Evolutionary conservation across 805 yeast species (phyloP).

Genomic region (Starmerella khaoyaiensis): DNA sequence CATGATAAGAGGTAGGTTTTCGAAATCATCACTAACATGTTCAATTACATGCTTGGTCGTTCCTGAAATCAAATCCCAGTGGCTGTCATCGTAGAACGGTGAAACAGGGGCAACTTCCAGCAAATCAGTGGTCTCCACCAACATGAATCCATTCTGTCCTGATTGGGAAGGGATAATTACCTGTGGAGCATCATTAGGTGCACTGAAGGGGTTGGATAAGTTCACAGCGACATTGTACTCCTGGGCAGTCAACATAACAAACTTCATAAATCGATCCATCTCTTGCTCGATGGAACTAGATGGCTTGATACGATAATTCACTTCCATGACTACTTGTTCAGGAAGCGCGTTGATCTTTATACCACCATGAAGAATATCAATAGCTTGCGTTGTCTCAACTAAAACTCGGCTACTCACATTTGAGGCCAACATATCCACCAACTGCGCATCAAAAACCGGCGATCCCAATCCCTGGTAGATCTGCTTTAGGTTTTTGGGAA

Average conservation of each 20-base stretch:
- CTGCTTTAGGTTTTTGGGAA: background rate
- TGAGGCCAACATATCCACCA: slow-evolving; percentile 14
- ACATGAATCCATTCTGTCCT: slow-evolving; percentile 31
- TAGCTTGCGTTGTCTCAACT: slow-evolving; percentile 53
- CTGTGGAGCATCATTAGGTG: slow-evolving; percentile 30
- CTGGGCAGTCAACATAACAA: slow-evolving; percentile 32
- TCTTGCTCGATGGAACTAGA: slow-evolving; percentile 39
- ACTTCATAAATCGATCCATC: slow-evolving; percentile 29
- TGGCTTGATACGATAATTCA: slow-evolving; percentile 54
- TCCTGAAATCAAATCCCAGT: slow-evolving; percentile 52
- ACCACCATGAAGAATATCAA: slow-evolving; percentile 58
- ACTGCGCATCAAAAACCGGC: slow-evolving; percentile 10
- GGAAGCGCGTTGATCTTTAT: slow-evolving; percentile 67
- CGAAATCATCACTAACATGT: slow-evolving; percentile 26
- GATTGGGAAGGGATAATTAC: slow-evolving; percentile 21
- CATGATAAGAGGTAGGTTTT: slow-evolving; percentile 28
- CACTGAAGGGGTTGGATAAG: slow-evolving; percentile 11
- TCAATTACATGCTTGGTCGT: slow-evolving; percentile 50
- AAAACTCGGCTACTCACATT: slow-evolving; percentile 28
- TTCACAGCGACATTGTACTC: slow-evolving; percentile 35
- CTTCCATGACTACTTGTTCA: slow-evolving; percentile 40
- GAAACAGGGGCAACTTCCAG: slow-evolving; percentile 44
- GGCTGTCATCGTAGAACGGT: slow-evolving; percentile 29
- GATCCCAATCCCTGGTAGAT: slow-evolving; percentile 8
- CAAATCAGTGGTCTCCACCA: slow-evolving; percentile 13